Percentiles rank a stretch among this genome's conserved stretches.
Evolutionary conservation across 2,329 filamentous ascomycete species (phyloP).

Genomic region (Didymosphaeria variabile): DNA sequence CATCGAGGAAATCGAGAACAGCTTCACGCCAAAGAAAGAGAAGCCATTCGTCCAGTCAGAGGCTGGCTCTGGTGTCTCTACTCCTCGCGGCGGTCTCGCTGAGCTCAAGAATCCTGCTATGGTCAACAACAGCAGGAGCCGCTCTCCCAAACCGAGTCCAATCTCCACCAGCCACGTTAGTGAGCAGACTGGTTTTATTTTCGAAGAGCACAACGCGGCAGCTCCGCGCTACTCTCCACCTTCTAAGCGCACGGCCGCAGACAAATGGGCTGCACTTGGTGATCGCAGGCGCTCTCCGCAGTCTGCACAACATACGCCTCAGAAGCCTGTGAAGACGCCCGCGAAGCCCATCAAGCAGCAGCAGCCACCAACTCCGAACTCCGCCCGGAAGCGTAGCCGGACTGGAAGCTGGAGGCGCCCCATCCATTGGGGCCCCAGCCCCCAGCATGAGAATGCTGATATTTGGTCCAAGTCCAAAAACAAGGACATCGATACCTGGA

Average conservation of each 20-base stretch:
- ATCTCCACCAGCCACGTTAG: constrained; percentile 69
- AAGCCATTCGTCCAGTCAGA: constrained; percentile 50
- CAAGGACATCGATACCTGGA: constrained; percentile 49
- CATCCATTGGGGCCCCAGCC: constrained; percentile 47
- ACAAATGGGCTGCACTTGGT: constrained; percentile 91
- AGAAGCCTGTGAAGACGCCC: constrained; percentile 52
- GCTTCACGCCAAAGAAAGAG: constrained; percentile 59
- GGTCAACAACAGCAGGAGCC: constrained; percentile 59
- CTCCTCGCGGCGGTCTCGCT: constrained; percentile 61
- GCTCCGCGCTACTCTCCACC: constrained; percentile 69
- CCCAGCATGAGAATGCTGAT: constrained; percentile 45
- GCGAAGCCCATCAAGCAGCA: constrained; percentile 42
- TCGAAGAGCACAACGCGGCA: constrained; percentile 67
- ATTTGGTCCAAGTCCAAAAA: constrained; percentile 49
- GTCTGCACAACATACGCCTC: constrained; percentile 56
- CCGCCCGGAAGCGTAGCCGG: constrained; percentile 51
- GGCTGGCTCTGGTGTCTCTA: constrained; percentile 56
- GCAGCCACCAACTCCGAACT: constrained; percentile 40
- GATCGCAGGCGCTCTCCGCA: constrained; percentile 77
- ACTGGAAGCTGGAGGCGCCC: constrained; percentile 49
- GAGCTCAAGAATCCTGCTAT: constrained; percentile 64
- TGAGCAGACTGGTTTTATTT: constrained; percentile 75
- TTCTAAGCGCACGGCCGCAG: constrained; percentile 70
- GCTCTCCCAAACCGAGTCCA: constrained; percentile 42
- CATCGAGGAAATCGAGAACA: constrained; percentile 67